phyloP scores from a whole-genome alignment of 176 grass and related monocot genomes.

The Bonia amplexicaulis region DNA sequence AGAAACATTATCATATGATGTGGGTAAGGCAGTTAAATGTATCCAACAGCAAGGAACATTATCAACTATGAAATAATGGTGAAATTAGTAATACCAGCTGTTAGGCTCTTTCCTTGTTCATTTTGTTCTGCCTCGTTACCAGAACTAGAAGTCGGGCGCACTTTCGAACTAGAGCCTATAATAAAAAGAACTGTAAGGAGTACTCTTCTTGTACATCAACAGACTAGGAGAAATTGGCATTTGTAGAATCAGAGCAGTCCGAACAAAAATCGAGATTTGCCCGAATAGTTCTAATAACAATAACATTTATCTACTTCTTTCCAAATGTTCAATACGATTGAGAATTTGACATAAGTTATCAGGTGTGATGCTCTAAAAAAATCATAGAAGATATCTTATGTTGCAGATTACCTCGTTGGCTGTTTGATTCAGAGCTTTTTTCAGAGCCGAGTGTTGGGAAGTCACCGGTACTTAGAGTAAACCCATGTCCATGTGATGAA shows the following conservation, averaged over 20 bases:
- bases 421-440: constrained; percentile 52
- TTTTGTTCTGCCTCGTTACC: constrained; percentile 47
- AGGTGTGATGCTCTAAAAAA: background rate
- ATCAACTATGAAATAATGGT: background rate
- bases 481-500: constrained; percentile 53
- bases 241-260: constrained; percentile 9
- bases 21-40: constrained; percentile 7
- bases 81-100: constrained; percentile 44
- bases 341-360: constrained; percentile 5
- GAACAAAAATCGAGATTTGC: background rate
- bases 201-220: constrained; percentile 1
- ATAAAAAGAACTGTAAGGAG: constrained; percentile 30
- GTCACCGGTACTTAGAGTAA: constrained; percentile 82
- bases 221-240: background rate
- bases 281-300: constrained; percentile 1
- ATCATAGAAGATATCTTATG: background rate
- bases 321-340: background rate
- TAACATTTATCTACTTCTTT: constrained; percentile 5
- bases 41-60: constrained; percentile 4
- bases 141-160: constrained; percentile 55
- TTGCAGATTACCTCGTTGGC: constrained; percentile 59
- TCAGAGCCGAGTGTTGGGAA: constrained; percentile 94
- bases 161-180: constrained; percentile 76
- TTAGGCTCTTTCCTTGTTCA: constrained; percentile 45
- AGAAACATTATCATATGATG: constrained; percentile 8